Conservation (phyloP, 495 filamentous ascomycete species). For the Extremus antarcticus region DNA sequence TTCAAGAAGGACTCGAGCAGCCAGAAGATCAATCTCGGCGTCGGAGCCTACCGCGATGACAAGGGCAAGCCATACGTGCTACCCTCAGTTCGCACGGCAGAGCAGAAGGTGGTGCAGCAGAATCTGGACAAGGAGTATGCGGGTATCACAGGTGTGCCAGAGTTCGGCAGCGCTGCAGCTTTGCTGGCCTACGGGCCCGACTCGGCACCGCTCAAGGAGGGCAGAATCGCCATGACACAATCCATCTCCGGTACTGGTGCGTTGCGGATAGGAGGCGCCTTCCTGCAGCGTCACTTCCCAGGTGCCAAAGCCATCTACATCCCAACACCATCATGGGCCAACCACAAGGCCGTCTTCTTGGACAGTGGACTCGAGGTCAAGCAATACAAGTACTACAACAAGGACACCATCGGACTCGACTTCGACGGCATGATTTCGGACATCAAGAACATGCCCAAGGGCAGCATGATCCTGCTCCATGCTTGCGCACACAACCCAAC, state of each 20-base stretch:
- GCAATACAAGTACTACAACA: constrained; percentile 97
- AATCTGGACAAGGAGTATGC: constrained; percentile 93
- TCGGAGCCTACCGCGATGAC: constrained; percentile 83
- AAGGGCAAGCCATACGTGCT: constrained; percentile 94
- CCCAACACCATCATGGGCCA: constrained; percentile 93
- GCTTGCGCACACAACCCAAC: constrained; percentile 99
- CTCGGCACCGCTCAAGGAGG: constrained; percentile 61
- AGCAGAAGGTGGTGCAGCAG: constrained; percentile 70
- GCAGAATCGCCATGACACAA: constrained; percentile 85
- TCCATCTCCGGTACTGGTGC: constrained; percentile 97
- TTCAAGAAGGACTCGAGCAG: constrained; percentile 91
- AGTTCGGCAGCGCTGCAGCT: constrained; percentile 86
- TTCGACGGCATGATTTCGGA: constrained; percentile 89
- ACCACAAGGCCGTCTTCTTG: constrained; percentile 92
- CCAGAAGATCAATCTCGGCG: constrained; percentile 94
- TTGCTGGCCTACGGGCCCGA: constrained; percentile 78
- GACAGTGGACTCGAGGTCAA: constrained; percentile 82
- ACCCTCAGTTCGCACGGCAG: constrained; percentile 79
- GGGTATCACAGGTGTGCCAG: constrained; percentile 86
- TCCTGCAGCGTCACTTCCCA: constrained; percentile 83
- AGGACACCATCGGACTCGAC: constrained; percentile 94
- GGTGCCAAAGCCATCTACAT: constrained; percentile 88
- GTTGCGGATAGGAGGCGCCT: constrained; percentile 85
- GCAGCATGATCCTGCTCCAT: constrained; percentile 84
- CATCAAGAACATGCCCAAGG: constrained; percentile 77